Evolutionary conservation across 2,329 filamentous ascomycete species (phyloP), one percentile per base, ranked within the genome.

Genomic region (Akanthomyces muscarius): DNA sequence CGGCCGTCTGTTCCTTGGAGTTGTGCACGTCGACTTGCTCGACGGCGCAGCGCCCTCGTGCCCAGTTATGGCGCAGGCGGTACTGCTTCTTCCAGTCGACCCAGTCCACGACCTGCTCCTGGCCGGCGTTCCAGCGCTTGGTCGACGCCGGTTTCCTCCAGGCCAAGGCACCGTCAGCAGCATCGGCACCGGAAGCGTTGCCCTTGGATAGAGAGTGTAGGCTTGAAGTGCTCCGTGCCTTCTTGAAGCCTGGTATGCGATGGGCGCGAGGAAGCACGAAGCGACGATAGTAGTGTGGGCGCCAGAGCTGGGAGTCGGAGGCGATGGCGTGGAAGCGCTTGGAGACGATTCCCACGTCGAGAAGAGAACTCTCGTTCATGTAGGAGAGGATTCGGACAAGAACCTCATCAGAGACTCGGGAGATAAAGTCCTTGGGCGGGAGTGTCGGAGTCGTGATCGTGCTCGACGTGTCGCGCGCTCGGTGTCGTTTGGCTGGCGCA

Each of bases 81-180:
- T 96, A 98, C 70, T 95, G 90, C 65, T 85, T 84, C 78, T 96
- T 96, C 93, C 93, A 97, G 71, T 95, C 86, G 25, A 89, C 81
- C 8, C 84, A 71, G 25, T 70, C 68, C 8, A 61, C 53, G 21
- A 65, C 44, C 25, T 59, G 23, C 5, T 54, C 48, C 4, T 53
- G 25, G 41, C 52, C 16, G 61, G 57, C 51, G 36, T 61, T 60
- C 48, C 52, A 65, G 48, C 55, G 45, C 25, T 36, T 48, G 48
- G 44, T 14, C n/a, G 61, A 55, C 4, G 52, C 23, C 18, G 83
- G 77, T 16, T 87, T 74, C 10, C 80, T 78, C 68, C 70, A 71
- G 13, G 69, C 68, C 5, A 70, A 70, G 52, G 81, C 79, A 0
- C 81, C 25, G 81, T 70, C 5, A 76, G 71, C 62, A 72, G 71